A percentile compares a stretch with the other conserved stretches of the same genome.
Evolutionary conservation across 2,329 filamentous ascomycete genomes (phyloP).

Genomic region (Cytospora schulzeri): DNA sequence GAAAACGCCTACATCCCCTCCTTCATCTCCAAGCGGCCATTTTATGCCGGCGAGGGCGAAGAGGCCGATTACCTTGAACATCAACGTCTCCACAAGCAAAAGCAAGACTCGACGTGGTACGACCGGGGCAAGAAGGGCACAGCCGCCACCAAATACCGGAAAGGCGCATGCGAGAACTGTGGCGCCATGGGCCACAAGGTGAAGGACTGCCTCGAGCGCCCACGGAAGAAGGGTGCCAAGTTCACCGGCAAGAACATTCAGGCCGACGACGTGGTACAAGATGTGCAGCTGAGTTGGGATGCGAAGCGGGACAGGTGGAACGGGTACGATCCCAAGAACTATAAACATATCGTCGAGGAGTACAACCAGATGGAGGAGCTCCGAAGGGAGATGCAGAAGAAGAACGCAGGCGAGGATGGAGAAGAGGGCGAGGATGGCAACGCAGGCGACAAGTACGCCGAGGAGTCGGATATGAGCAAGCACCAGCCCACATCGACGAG

Average conservation of each 20-base stretch:
- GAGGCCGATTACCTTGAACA: constrained; percentile 91
- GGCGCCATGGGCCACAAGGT: constrained; percentile 95
- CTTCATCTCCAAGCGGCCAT: constrained; percentile 97
- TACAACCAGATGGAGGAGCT: constrained; percentile 85
- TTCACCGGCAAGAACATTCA: constrained; percentile 94
- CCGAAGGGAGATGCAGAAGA: constrained; percentile 52
- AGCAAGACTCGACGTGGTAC: constrained; percentile 84
- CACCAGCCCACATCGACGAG: constrained; percentile 89
- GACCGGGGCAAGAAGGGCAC: constrained; percentile 87
- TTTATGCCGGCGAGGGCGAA: constrained; percentile 82
- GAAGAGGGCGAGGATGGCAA: constrained; percentile 59
- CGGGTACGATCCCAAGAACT: constrained; percentile 90
- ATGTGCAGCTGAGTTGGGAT: constrained; percentile 90
- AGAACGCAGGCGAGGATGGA: constrained; percentile 52
- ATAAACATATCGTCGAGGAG: constrained; percentile 82
- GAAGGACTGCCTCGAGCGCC: constrained; percentile 89
- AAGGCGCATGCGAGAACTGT: constrained; percentile 98
- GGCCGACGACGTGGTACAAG: constrained; percentile 84
- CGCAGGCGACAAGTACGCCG: constrained; percentile 77
- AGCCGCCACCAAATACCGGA: constrained; percentile 93
- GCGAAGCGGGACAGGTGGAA: constrained; percentile 98
- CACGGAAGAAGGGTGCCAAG: constrained; percentile 84
- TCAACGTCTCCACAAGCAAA: constrained; percentile 81
- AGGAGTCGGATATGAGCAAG: constrained; percentile 94
- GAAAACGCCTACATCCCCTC: constrained; percentile 98